A percentile compares a stretch with the other conserved stretches of the same genome.
Conservation (phyloP, 805 yeast genomes). For the Maudiozyma serrabonitensis region DNA sequence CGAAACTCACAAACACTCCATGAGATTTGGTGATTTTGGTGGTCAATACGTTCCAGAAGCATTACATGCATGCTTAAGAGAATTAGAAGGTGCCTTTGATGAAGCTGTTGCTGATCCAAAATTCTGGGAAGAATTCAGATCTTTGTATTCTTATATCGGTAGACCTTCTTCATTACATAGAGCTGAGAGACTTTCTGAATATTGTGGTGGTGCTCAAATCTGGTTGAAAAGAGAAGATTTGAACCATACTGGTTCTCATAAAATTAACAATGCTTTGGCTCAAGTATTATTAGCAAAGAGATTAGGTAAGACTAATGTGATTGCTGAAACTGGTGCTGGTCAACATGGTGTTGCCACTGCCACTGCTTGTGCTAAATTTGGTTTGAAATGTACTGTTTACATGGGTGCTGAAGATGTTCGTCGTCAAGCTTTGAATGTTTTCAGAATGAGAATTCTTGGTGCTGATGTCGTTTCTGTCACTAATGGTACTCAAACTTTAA, state of each 20-base stretch:
- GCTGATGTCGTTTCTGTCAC: constrained; percentile 91
- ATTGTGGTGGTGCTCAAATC: constrained; percentile 90
- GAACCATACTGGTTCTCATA: constrained; percentile 84
- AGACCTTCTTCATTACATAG: constrained; percentile 89
- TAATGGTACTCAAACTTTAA: constrained; percentile 88
- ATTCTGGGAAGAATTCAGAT: constrained; percentile 88
- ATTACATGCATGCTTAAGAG: constrained; percentile 79
- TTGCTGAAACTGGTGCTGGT: constrained; percentile 91
- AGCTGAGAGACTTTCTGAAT: constrained; percentile 82
- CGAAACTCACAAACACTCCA: constrained; percentile 58
- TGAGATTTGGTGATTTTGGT: constrained; percentile 90
- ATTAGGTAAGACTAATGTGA: constrained; percentile 64
- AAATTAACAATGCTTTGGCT: constrained; percentile 75
- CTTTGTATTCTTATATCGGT: constrained; percentile 85
- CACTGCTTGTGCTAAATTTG: constrained; percentile 87
- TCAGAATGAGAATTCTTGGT: constrained; percentile 93
- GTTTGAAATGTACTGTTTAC: constrained; percentile 83
- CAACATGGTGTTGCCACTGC: constrained; percentile 93
- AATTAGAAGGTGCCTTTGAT: constrained; percentile 82
- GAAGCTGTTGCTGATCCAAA: constrained; percentile 78
- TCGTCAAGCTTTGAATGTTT: constrained; percentile 95
- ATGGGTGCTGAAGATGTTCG: constrained; percentile 99
- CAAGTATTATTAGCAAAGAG: constrained; percentile 74
- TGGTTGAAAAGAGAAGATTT: constrained; percentile 98
- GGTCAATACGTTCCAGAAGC: constrained; percentile 99